Evolutionary conservation across 768 basidiomycete species (phyloP).

Genomic region (Galerina sulciceps): DNA sequence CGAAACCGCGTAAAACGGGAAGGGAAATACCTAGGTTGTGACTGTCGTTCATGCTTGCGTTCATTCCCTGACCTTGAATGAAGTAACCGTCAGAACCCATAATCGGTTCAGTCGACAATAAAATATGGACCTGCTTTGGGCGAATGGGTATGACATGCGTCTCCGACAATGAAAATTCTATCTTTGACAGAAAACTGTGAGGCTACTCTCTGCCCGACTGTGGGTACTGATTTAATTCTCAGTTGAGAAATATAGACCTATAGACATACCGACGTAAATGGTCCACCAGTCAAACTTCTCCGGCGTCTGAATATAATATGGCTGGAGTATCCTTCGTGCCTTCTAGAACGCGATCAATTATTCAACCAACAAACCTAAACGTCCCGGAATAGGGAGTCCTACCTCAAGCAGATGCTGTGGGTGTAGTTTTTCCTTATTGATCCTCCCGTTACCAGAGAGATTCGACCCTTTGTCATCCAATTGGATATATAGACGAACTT

Average conservation of each 20-base stretch:
- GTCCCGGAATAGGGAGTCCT: slow-evolving; percentile 10
- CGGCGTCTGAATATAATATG: slow-evolving; percentile 54
- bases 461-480: slow-evolving; percentile 53
- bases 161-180: slow-evolving; percentile 77
- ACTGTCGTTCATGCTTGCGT: slow-evolving; percentile 76
- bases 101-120: not conserved
- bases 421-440: slow-evolving; percentile 57
- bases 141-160: slow-evolving; percentile 74
- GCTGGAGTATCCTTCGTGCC: slow-evolving; percentile 57
- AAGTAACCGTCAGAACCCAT: not conserved
- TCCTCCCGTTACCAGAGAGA: slow-evolving; percentile 48
- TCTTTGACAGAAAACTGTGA: slow-evolving; percentile 61
- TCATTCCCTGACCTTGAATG: slow-evolving; percentile 70
- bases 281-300: slow-evolving; percentile 72
- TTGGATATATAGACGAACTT: slow-evolving; percentile 74
- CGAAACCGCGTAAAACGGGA: not conserved
- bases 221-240: not conserved
- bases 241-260: too few species aligned
- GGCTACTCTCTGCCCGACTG: slow-evolving; percentile 79
- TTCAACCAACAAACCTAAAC: too few species aligned
- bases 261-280: slow-evolving; percentile 62
- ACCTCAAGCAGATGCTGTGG: slow-evolving; percentile 60
- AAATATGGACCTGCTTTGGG: slow-evolving; percentile 60
- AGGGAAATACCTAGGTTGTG: slow-evolving; percentile 61
- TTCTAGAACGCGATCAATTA: too few species aligned